Conservation (phyloP, 2,329 filamentous ascomycete species). For the Sclerotinia spermophila region DNA sequence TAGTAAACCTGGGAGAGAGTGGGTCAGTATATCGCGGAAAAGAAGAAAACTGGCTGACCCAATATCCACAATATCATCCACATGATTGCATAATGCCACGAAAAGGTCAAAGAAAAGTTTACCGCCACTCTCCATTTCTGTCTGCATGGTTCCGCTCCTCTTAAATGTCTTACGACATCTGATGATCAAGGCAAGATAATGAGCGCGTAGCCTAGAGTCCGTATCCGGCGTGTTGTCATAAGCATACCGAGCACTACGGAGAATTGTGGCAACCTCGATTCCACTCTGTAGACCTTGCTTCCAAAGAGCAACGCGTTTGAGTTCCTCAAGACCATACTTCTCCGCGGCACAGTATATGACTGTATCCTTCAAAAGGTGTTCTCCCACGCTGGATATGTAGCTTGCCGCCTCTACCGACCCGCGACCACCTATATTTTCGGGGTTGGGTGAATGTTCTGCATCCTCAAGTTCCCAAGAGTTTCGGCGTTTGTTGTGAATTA, state of each 20-base stretch:
- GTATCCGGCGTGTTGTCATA: slow-evolving; percentile 93
- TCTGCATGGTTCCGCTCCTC: slow-evolving; percentile 97
- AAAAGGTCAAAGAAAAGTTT: slow-evolving; percentile 98
- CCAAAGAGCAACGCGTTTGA: slow-evolving; percentile 85
- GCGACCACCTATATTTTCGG: slow-evolving; percentile 54
- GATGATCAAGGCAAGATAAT: slow-evolving; percentile 96
- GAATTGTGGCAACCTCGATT: slow-evolving; percentile 86
- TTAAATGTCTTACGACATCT: slow-evolving; percentile 97
- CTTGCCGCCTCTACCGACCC: slow-evolving; percentile 71
- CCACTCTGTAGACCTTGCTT: slow-evolving; percentile 90
- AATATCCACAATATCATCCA: slow-evolving; percentile 90
- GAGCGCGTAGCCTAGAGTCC: slow-evolving; percentile 88
- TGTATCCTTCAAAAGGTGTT: slow-evolving; percentile 83
- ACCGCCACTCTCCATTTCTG: slow-evolving; percentile 92
- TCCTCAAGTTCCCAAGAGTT: slow-evolving; percentile 90
- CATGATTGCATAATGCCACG: slow-evolving; percentile 96
- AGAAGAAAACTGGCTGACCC: slow-evolving; percentile 40
- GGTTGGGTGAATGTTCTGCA: slow-evolving; percentile 53
- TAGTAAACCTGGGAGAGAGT: slow-evolving; percentile 23
- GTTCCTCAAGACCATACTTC: slow-evolving; percentile 83
- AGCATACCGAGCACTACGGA: slow-evolving; percentile 89
- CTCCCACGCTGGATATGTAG: slow-evolving; percentile 68
- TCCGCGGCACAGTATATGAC: slow-evolving; percentile 92
- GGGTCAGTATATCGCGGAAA: slow-evolving; percentile 25
- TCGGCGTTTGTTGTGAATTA: slow-evolving; percentile 80